Percentiles rank a stretch among this genome's conserved stretches.
phyloP scores from a whole-genome alignment of 345 rosid genomes.

The Murraya koenigii region DNA sequence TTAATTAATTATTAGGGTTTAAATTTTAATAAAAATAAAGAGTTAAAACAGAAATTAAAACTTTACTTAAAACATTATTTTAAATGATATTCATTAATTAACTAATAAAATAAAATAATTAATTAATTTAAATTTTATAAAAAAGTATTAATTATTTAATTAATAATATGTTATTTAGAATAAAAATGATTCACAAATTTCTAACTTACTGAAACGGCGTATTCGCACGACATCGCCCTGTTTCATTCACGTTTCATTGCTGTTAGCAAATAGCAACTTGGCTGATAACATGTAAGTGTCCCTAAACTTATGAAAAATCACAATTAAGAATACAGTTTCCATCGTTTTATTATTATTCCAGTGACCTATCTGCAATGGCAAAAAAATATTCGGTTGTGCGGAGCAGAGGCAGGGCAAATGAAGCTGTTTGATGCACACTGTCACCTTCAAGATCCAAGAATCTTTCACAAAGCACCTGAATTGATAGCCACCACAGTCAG shows the following conservation, averaged over 20 bases:
- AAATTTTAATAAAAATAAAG: no score
- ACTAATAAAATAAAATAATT: no score
- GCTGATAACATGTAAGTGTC: not conserved
- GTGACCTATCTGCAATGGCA: not conserved
- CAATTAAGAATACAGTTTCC: not conserved
- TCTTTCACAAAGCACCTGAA: constrained; percentile 51
- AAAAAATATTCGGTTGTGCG: not conserved
- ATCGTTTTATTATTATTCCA: not conserved
- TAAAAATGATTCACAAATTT: no score
- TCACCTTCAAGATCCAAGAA: constrained; percentile 96
- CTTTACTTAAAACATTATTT: no score
- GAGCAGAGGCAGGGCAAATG: constrained; percentile 22
- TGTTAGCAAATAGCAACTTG: no score
- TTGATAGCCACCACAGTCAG: constrained; percentile 58
- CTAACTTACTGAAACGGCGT: no score
- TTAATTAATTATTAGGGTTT: no score
- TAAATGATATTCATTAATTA: no score
- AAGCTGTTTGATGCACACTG: constrained; percentile 92
- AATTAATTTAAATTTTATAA: no score
- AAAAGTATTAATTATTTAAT: no score
- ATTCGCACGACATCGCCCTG: not conserved
- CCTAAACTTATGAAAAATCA: not conserved
- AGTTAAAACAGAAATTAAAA: no score
- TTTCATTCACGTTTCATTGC: not conserved
- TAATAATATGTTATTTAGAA: no score